Base-by-base conservation (phyloP, 1,139 yeast species). In the Nematodospora anomalae region DNA sequence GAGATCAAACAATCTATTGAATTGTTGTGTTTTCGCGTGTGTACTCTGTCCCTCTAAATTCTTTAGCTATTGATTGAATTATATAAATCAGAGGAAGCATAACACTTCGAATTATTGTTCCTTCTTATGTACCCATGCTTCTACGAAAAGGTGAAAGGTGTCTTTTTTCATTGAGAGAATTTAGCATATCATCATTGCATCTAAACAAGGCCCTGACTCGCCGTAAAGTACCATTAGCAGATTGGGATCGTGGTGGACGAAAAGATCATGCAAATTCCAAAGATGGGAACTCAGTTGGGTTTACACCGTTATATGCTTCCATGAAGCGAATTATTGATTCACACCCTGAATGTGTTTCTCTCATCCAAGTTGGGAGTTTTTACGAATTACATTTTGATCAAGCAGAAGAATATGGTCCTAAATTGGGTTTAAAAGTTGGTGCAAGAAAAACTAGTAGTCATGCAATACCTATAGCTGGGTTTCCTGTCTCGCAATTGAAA, bases 301-400 rank as follows among this genome's bases (percentile, higher is more conserved):
- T 69, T 39, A 58, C 71, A 1, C 73, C 74, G 3, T 46, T 70
- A 23, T 67, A 64, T 43, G 55, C 68, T 3, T 50, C 62, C 3
- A 63, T 66, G 44, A 58, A 62, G 25, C 52, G 53, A 28, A 47
- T 66, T 11, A 67, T 69, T 13, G 67, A 66, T 31, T 45, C 56
- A 24, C 61, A 66, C 40, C 79, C 81, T 4, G 84, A 78, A 2
- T 79, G 88, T 42, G 89, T 90, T 1, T 84, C 92, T 8, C 60
- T 92, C 28, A 81, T 94, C 1, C 96, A 89, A 52, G 95, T 92
- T n/a, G 62, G 97, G 0, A 79, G 94, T 25, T 92, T 92, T 59
- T 92, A 87, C 53, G 97, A 89, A 51, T 61, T 90, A 6, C 90
- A 90, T 54, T 88, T 85, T 52, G 90, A 89, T 33, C 95, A 89